Base-by-base conservation (phyloP, 78 protist genomes). In the Speleostelium caveatum region DNA sequence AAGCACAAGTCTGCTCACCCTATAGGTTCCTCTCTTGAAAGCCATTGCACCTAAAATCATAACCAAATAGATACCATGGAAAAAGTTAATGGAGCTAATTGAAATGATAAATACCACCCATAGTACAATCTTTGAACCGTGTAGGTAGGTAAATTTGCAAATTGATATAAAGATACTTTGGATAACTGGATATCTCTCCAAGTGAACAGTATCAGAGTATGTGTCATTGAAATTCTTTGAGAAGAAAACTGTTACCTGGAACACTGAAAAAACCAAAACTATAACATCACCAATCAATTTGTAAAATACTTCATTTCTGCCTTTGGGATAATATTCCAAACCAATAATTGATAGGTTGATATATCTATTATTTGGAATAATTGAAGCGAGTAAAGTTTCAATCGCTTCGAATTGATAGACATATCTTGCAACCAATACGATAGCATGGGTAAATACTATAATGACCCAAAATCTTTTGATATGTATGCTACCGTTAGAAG, bases 21-120 rank as follows among this genome's bases (percentile, higher is more conserved):
- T 33, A 45, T 83, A 83, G 19, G 91, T 83, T 22, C 91, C 91
- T 56, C 69, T 83, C 42, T 63, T 83, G 42, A 83, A 83, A 26
- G 68, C 22, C 91, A 83, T 83, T 26, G 71, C 10, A 32, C 30
- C 38, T 19, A 83, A 39, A 10, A 83, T 71, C 79, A 83, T 83
- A 36, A 83, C 67, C 35, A 83, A 14, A 42, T 83, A 83, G 22
- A 83, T 59, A 33, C 53, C 24, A 69, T 83, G 67, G 49, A 83
- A 83, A 58, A 83, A 83, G n/a, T 49, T 24, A 8, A 55, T 58
- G 2, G 33, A 22, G 1, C 3, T 33, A 1, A 83, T 33, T 4
- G 80, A 16, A 60, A 83, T 42, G 10, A 73, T 35, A 58, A 83
- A 83, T 10, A 83, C 91, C 5, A 65, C 55, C 91, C 91, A 83